These are phyloP conservation scores for Nasturtium officinale DNA, from an alignment of 345 rosid genomes.

Conservation along the genomic window DNA sequence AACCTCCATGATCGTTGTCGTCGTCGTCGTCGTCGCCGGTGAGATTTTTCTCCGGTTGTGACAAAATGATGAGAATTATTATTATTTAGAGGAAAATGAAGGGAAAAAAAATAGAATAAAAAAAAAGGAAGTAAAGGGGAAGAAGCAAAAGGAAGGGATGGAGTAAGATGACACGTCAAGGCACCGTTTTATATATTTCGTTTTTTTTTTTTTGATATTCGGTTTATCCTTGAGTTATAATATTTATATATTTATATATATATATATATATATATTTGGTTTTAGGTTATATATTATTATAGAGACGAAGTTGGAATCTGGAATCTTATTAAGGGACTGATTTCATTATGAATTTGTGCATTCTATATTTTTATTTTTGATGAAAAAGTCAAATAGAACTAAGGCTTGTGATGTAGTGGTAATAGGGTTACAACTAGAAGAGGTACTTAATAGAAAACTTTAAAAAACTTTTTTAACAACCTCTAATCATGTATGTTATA, in stretches of 20 bases:
- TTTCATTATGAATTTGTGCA: too few species aligned
- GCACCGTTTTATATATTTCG: constrained; percentile 18
- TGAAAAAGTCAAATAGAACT: too few species aligned
- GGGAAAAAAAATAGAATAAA: constrained; percentile 4
- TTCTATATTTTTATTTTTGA: too few species aligned
- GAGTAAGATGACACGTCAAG: constrained; percentile 49
- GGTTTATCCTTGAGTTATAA: constrained; percentile 5
- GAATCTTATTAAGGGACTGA: too few species aligned
- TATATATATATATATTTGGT: too few species aligned
- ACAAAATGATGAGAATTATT: not conserved
- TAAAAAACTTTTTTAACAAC: too few species aligned
- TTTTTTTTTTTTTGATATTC: not conserved
- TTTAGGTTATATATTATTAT: too few species aligned
- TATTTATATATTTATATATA: not conserved
- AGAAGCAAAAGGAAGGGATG: constrained; percentile 51
- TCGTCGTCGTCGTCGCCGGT: constrained; percentile 23
- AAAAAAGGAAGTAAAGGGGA: constrained; percentile 35
- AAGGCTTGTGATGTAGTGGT: too few species aligned
- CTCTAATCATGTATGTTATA: too few species aligned
- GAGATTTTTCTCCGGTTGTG: constrained; percentile 9
- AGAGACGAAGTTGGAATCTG: too few species aligned
- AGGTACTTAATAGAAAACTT: too few species aligned
- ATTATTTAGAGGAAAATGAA: not conserved
- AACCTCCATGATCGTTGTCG: constrained; percentile 52
- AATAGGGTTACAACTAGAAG: too few species aligned